phyloP scores from a whole-genome alignment of 805 yeast genomes.

The Kodamaea restingae region DNA sequence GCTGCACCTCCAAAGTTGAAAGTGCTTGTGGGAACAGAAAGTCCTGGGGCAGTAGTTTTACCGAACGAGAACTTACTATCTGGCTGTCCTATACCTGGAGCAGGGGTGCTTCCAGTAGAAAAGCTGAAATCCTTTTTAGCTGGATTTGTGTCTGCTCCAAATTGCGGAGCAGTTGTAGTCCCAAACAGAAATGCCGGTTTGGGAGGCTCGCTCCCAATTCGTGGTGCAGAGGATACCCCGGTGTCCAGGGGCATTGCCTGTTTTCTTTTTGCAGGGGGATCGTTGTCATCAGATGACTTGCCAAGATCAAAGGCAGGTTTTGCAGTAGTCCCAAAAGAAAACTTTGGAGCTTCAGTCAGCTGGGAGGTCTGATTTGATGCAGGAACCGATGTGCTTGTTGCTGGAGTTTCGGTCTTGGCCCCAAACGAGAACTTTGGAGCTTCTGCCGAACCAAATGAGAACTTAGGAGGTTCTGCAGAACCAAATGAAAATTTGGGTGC shows the following conservation, averaged over 20 bases:
- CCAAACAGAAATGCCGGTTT: conserved; percentile 10
- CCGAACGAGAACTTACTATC: conserved; percentile 3
- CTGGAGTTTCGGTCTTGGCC: neutral
- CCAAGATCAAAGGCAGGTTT: conserved; percentile 1
- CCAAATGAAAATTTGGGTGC: conserved; percentile 3
- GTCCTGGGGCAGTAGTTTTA: conserved; percentile 1
- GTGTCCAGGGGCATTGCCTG: neutral
- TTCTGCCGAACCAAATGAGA: conserved; percentile 15
- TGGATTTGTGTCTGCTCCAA: neutral
- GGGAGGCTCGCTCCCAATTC: conserved; percentile 4
- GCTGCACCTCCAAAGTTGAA: conserved; percentile 3
- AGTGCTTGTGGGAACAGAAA: neutral
- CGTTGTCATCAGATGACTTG: neutral
- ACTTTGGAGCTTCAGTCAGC: conserved; percentile 11
- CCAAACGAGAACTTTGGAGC: conserved; percentile 4
- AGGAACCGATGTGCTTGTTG: neutral
- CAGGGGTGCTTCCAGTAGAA: conserved; percentile 4
- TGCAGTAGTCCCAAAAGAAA: conserved; percentile 7
- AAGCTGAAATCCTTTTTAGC: conserved; percentile 1
- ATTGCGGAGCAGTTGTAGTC: neutral
- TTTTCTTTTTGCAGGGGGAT: neutral
- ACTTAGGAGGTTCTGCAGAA: conserved; percentile 3
- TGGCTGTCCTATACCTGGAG: neutral
- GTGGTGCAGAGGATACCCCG: neutral
- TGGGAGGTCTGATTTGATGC: neutral